Percentiles rank a stretch among this genome's conserved stretches.
phyloP scores from a whole-genome alignment of 495 filamentous ascomycete genomes.

The Penicillium samsonianum region DNA sequence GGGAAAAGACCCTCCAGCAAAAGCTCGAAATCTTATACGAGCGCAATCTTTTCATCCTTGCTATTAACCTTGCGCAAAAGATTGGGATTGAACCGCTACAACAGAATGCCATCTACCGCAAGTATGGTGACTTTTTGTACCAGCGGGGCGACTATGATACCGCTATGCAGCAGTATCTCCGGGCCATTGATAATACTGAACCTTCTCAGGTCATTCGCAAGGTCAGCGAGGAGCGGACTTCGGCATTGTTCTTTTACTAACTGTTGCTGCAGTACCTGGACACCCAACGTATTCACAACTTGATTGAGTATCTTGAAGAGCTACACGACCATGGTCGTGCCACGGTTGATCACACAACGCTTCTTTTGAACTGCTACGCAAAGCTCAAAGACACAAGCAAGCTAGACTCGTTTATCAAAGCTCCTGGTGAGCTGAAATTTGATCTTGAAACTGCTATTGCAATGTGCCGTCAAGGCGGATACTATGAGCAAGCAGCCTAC shows the following conservation, averaged over 20 bases:
- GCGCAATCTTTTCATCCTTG: conserved; percentile 85
- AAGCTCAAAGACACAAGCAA: conserved; percentile 96
- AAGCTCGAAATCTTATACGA: conserved; percentile 93
- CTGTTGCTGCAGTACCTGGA: conserved; percentile 69
- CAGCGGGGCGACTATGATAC: conserved; percentile 93
- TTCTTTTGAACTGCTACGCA: conserved; percentile 95
- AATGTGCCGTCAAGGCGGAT: conserved; percentile 98
- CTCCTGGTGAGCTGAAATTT: conserved; percentile 91
- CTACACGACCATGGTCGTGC: conserved; percentile 92
- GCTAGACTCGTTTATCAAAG: conserved; percentile 93
- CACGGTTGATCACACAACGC: conserved; percentile 93
- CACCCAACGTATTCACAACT: conserved; percentile 92
- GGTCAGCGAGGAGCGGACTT: conserved; percentile 39
- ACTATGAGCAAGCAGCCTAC: conserved; percentile 94
- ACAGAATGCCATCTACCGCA: conserved; percentile 88
- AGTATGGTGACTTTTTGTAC: conserved; percentile 94
- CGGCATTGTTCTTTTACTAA: conserved; percentile 17
- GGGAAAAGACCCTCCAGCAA: conserved; percentile 87
- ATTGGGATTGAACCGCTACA: conserved; percentile 72
- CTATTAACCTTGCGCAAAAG: conserved; percentile 92
- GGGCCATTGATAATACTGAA: conserved; percentile 92
- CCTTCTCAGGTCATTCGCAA: conserved; percentile 94
- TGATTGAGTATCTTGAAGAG: conserved; percentile 97
- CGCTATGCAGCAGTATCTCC: conserved; percentile 97
- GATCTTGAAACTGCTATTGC: conserved; percentile 95